phyloP scores from a whole-genome alignment of 1,139 yeast genomes.

The Nakaseomyces nivariensis region DNA sequence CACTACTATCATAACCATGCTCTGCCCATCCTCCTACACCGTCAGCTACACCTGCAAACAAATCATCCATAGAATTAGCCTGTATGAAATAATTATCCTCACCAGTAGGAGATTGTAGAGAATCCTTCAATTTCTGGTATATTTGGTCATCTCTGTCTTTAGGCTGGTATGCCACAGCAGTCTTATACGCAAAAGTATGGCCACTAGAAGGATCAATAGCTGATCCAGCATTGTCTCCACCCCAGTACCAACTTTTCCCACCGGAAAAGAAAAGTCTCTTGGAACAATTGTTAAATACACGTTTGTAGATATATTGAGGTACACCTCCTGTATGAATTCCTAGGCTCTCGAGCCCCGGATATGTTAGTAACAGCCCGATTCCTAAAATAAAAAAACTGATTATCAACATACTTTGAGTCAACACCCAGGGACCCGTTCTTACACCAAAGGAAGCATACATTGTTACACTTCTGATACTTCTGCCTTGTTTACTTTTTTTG shows the following conservation, averaged over 20 bases:
- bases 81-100: constrained; percentile 76
- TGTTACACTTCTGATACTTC: neutral
- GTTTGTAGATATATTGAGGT: constrained; percentile 1
- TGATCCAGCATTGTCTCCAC: constrained; percentile 4
- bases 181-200: constrained; percentile 34
- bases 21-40: constrained; percentile 98
- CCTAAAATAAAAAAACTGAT: neutral
- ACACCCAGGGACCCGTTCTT: constrained; percentile 1
- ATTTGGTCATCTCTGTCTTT: constrained; percentile 48
- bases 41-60: constrained; percentile 80
- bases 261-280: constrained; percentile 9
- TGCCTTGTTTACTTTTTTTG: neutral
- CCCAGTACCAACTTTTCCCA: constrained; percentile 5
- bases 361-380: neutral
- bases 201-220: constrained; percentile 1
- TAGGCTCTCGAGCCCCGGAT: neutral
- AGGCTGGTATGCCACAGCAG: constrained; percentile 65
- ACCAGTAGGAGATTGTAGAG: constrained; percentile 54
- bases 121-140: constrained; percentile 29
- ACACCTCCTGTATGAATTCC: neutral
- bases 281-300: constrained; percentile 1
- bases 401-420: constrained; percentile 2
- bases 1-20: constrained; percentile 81
- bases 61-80: constrained; percentile 30
- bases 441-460: constrained; percentile 2